Evolutionary conservation across 805 yeast genomes (phyloP), one percentile per base, ranked within the genome.

Genomic region (Ogataea angusta): DNA sequence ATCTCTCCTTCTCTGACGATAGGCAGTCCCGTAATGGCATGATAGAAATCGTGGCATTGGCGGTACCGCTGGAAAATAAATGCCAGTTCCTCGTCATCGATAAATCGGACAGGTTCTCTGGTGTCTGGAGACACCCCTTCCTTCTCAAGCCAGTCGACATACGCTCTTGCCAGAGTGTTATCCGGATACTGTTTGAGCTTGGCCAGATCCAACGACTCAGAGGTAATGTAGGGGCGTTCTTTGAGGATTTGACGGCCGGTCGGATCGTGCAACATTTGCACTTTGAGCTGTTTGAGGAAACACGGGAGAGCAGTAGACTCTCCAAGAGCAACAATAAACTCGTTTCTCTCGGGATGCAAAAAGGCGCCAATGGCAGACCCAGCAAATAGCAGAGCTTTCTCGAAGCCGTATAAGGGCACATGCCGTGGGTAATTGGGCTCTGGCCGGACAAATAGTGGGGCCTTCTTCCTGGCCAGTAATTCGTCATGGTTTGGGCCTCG

Each of bases 41-140:
- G 99, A 59, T 89, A 91, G 56, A 93, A 93, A 58, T 93, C 99
- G 57, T 93, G 99, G 58, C 96, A 90, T 60, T 93, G 98, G 38
- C 99, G 76, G 60, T 91, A 93, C 53, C 99, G 69, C 60, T 88
- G 95, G 69, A 81, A 88, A n/a, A 91, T 83, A 57, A 83, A 93
- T 1, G 96, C 96, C 50, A 87, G 75, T 54, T 88, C 95, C 31
- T 86, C 90, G 57, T 93, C 89, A 48, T 86, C 90, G 30, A 93
- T 87, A 63, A 78, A 93, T 45, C 78, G 78, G 8, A 93, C 98
- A 1, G 88, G 83, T 2, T 83, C 89, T 52, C 99, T 72, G 0
- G 96, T 90, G 59, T 93, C 99, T 2, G 97, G 96, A 3, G 93
- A 81, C 1, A 87, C 95, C 1, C 91, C 89, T 62, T 93, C 97